Conservation (phyloP, 257 asterid genomes). For the Solanum bulbocastanum region DNA sequence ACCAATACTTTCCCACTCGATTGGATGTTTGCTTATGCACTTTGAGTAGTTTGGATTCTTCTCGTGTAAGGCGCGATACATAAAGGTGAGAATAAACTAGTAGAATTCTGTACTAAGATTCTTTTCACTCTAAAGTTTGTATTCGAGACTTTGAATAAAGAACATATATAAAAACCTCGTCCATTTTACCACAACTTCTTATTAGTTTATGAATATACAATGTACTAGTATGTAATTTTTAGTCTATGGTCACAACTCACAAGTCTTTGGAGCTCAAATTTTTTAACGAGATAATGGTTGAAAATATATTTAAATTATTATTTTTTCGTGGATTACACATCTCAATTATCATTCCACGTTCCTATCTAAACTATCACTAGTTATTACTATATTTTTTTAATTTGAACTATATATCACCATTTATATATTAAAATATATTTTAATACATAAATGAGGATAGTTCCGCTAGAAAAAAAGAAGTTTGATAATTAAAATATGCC, state of each 20-base stretch:
- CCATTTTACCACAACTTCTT: neutral
- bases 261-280: neutral
- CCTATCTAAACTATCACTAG: neutral
- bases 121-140: neutral
- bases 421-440: too few relatives aligned
- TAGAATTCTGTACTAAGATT: neutral
- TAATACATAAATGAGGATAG: too few relatives aligned
- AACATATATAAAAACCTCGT: neutral
- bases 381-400: too few relatives aligned
- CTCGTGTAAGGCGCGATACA: neutral
- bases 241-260: neutral
- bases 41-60: neutral
- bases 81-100: neutral
- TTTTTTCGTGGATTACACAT: too few relatives aligned
- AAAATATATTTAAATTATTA: too few relatives aligned
- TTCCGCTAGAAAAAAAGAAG: neutral
- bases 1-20: neutral
- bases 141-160: neutral
- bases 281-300: neutral
- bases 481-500: neutral
- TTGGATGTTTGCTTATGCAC: neutral
- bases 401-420: too few relatives aligned
- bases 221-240: neutral
- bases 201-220: neutral
- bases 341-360: too few relatives aligned